Evolutionary conservation across 371 early-diverging fungal genomes (phyloP), one percentile per base, ranked within the genome.

Genomic region (Rhizopus arrhizus): DNA sequence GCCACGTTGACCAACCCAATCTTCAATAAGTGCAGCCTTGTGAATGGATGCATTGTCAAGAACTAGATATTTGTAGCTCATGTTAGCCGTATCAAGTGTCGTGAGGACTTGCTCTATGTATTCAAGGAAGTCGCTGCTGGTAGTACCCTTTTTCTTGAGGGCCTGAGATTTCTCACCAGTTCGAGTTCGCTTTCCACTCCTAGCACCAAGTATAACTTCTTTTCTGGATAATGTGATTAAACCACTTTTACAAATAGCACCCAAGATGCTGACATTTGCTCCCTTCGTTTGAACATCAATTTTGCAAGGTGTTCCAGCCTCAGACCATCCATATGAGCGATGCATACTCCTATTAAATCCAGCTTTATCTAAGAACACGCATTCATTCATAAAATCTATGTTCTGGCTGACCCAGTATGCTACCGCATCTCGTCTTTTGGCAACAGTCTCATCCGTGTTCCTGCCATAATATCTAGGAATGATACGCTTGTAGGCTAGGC

Each of bases 401-500:
- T 64, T 56, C 56, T 49, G 59, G 45, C 58, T 56, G 57, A 62
- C 53, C 58, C 63, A 62, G 53, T 62, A 57, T 57, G 63, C 53
- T 57, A 56, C 63, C 46, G 53, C 58, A 57, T 57, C 58, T 62
- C 53, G 63, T 62, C 58, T 62, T 62, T 62, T 52, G 53, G 57
- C 50, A 62, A 53, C 53, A 62, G 47, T 62, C 42, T 56, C 53
- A 57, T 62, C 58, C 58, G 43, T 57, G 46, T 57, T 62, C 50
- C 61, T 61, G 50, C 50, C 61, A 55, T 55, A 61, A 61, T 61
- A 61, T 55, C 55, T 61, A 61, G 49, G 56, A 54, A 55, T 55
- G 49, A 61, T 61, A 61, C 63, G 57, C 34, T 62, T 62, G 63
- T 62, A 62, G 53, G 57, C 53, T 57, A 62, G 63, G 53, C 63